Base-by-base conservation (phyloP, 768 basidiomycete species). In the Leucocoprinus leucothites region DNA sequence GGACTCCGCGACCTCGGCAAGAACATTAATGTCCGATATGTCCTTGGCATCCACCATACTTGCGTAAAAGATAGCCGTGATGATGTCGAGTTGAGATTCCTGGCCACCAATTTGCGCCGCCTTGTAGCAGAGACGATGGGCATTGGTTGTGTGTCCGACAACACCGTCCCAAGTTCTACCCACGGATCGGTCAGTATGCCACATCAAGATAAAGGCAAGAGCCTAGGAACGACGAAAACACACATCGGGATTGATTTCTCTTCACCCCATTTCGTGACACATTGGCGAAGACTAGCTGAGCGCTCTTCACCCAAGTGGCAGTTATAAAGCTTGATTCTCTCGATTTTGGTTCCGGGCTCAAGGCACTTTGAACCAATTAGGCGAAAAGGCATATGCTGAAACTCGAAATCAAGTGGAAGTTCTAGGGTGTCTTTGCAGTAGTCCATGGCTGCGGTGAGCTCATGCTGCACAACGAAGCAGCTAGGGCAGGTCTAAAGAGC, bases 111-210 rank as follows among this genome's bases (percentile, higher is more conserved):
- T 57, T 58, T 76, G 69, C 65, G 75, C 86, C 1, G 89, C 89
- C 64, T 89, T 87, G 53, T 81, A 79, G 26, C 85, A 75, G 24
- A 94, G 74, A 9, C 90, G 80, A 66, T 92, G 91, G 8, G 86
- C 86, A 18, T 76, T 71, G 35, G 77, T 83, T n/a, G 89, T 87
- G 62, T 83, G 81, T 51, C 79, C 76, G 58, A 91, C 74, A 13
- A 75, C 74, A 18, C 88, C 88, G 14, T 74, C 75, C 62, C 82
- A 83, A 3, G 74, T 71, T 50, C 87, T 89, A 61, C 14, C 35
- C 11, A n/a, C n/a, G 36, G 21, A 38, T 22, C 14, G 40, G 31
- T 41, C 19, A 38, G 42, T 35, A 18, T 48, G 41, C 50, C 25
- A 25, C 24, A 14, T 9, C 11, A 26, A 47, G 48, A 41, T 24